Percentiles rank a stretch among this genome's conserved stretches.
Conservation (phyloP, 2,329 filamentous ascomycete genomes). For the Cladosporium phlei region DNA sequence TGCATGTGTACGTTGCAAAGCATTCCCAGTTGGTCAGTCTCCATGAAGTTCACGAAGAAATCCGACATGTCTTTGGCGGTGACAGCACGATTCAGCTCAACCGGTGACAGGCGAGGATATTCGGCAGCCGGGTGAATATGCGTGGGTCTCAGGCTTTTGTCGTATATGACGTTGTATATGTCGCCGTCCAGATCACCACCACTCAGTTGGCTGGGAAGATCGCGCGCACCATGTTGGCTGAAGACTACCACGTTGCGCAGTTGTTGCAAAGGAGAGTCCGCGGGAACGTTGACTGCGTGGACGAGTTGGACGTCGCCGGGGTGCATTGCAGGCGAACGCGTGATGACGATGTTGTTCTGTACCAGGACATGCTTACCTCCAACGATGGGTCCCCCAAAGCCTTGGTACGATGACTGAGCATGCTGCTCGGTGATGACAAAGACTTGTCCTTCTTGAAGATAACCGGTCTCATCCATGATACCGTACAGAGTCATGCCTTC, state of each 20-base stretch:
- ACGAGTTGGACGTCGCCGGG: conserved; percentile 73
- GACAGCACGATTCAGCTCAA: conserved; percentile 59
- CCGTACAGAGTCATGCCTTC: conserved; percentile 73
- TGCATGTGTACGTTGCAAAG: conserved; percentile 40
- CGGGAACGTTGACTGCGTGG: conserved; percentile 55
- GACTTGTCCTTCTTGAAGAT: conserved; percentile 62
- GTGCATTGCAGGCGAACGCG: conserved; percentile 75
- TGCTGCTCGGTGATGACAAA: conserved; percentile 56
- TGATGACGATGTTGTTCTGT: conserved; percentile 56
- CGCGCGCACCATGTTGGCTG: conserved; percentile 63
- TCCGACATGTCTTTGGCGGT: conserved; percentile 63
- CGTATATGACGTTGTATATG: conserved; percentile 74
- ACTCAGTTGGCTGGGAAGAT: conserved; percentile 72
- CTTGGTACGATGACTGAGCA: conserved; percentile 2
- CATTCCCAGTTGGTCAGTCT: conserved; percentile 40
- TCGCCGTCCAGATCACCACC: conserved; percentile 85
- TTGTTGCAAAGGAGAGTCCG: conserved; percentile 54
- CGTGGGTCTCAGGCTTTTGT: conserved; percentile 47
- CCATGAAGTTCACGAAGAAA: conserved; percentile 77
- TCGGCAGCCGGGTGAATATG: conserved; percentile 57
- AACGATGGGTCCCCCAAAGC: conserved; percentile 10
- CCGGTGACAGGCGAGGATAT: conserved; percentile 57
- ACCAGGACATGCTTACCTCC: conserved; percentile 29
- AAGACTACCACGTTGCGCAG: conserved; percentile 75
- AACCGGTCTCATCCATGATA: conserved; percentile 75